A percentile compares a stretch with the other conserved stretches of the same genome.
These are phyloP conservation scores for Ceratobasidium sp. DNA, from an alignment of 1,284 basidiomycete species.

Conservation along the genomic window DNA sequence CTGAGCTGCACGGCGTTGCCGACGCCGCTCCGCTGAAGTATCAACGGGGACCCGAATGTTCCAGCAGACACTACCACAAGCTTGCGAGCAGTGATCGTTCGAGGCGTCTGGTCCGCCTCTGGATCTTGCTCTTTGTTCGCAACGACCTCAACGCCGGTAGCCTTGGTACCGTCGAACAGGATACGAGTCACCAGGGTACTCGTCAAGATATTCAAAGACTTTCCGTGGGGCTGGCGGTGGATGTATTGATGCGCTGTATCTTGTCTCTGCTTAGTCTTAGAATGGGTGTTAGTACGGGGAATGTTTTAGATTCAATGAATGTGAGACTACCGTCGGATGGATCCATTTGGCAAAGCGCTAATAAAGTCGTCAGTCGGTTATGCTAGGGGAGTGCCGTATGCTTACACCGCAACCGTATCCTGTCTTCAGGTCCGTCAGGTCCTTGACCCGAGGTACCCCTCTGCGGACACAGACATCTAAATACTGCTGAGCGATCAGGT, in stretches of 20 bases:
- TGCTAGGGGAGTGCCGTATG: neutral
- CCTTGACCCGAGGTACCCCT: slow-evolving; percentile 23
- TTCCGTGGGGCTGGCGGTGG: slow-evolving; percentile 26
- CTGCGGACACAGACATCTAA: slow-evolving; percentile 3
- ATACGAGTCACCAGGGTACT: slow-evolving; percentile 33
- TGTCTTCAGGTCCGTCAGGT: slow-evolving; percentile 26
- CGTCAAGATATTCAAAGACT: slow-evolving; percentile 23
- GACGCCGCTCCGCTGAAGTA: slow-evolving; percentile 70
- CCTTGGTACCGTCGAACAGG: slow-evolving; percentile 42
- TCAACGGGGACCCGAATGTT: slow-evolving; percentile 61
- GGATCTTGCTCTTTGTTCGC: slow-evolving; percentile 22
- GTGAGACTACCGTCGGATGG: slow-evolving; percentile 32
- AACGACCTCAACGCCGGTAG: slow-evolving; percentile 37
- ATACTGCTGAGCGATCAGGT: slow-evolving; percentile 12
- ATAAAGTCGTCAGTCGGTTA: neutral
- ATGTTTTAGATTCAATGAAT: neutral
- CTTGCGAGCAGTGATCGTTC: slow-evolving; percentile 33
- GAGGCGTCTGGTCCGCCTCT: slow-evolving; percentile 29
- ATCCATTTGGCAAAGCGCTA: slow-evolving; percentile 42
- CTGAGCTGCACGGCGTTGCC: slow-evolving; percentile 61
- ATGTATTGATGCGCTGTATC: slow-evolving; percentile 30
- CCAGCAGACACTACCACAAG: slow-evolving; percentile 41
- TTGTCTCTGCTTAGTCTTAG: slow-evolving; percentile 25
- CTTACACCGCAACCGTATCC: slow-evolving; percentile 35
- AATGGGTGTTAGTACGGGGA: neutral